Evolutionary conservation across 345 rosid genomes (phyloP).

Genomic region (Cardamine occulta): DNA sequence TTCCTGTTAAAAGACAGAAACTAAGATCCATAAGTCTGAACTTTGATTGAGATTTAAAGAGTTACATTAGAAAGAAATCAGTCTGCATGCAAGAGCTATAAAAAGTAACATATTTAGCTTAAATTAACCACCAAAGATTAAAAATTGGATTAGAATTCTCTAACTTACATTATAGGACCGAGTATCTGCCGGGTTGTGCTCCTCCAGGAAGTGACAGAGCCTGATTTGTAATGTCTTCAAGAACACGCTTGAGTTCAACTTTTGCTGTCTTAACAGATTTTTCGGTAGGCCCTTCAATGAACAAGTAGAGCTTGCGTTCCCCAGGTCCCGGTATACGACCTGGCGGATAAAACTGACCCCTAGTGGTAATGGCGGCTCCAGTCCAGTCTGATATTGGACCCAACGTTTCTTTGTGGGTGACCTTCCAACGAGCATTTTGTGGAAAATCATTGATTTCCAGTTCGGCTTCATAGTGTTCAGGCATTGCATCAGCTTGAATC

Average conservation of each 20-base stretch:
- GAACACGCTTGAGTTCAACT: slow-evolving; percentile 78
- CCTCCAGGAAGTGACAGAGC: slow-evolving; percentile 89
- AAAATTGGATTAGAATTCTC: slow-evolving; percentile 25
- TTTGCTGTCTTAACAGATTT: slow-evolving; percentile 90
- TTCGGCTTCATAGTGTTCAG: slow-evolving; percentile 97
- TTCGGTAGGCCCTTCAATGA: slow-evolving; percentile 89
- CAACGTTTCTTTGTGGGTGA: slow-evolving; percentile 96
- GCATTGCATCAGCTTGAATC: slow-evolving; percentile 97
- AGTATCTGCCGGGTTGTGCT: slow-evolving; percentile 88
- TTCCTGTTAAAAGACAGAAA: slow-evolving; percentile 44
- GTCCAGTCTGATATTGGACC: slow-evolving; percentile 98
- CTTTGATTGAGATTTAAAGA: slow-evolving; percentile 23
- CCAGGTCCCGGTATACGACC: slow-evolving; percentile 71
- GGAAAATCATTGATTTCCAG: slow-evolving; percentile 95
- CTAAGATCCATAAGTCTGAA: slow-evolving; percentile 44
- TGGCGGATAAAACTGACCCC: slow-evolving; percentile 83
- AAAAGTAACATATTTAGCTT: neutral
- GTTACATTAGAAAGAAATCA: neutral
- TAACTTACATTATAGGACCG: slow-evolving; percentile 74
- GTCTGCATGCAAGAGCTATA: neutral
- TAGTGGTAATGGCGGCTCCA: slow-evolving; percentile 94
- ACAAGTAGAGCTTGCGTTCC: slow-evolving; percentile 91
- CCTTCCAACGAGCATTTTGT: slow-evolving; percentile 98
- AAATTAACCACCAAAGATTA: slow-evolving; percentile 10
- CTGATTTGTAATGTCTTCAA: slow-evolving; percentile 89